A percentile compares a stretch with the other conserved stretches of the same genome.
phyloP scores from a whole-genome alignment of 1,284 basidiomycete species.

The Heterobasidion parviporum region DNA sequence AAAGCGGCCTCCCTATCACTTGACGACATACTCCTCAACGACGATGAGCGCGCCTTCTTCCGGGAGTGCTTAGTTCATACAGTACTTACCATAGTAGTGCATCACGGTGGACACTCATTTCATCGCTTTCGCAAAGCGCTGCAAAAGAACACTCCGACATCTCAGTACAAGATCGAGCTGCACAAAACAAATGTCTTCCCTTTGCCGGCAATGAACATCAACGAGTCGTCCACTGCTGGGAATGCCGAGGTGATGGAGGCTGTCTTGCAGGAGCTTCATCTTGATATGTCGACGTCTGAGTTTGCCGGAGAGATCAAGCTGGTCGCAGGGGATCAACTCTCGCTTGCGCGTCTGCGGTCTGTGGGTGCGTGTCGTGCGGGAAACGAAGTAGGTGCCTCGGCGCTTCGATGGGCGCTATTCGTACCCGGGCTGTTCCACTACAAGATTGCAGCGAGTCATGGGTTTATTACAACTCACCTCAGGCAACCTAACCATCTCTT shows the following conservation, averaged over 20 bases:
- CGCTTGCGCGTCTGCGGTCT: conserved; percentile 24
- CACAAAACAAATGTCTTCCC: conserved; percentile 25
- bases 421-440: conserved; percentile 30
- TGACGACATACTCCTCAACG: not conserved
- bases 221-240: conserved; percentile 26
- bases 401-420: conserved; percentile 19
- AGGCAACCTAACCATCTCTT: conserved; percentile 12
- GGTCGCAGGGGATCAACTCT: conserved; percentile 28
- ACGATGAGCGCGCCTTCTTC: conserved; percentile 13
- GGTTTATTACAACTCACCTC: conserved; percentile 23
- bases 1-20: conserved; percentile 10
- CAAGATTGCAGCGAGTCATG: conserved; percentile 25
- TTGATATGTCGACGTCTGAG: conserved; percentile 7
- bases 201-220: conserved; percentile 26
- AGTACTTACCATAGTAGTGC: conserved; percentile 23
- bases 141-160: not conserved
- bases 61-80: conserved; percentile 16
- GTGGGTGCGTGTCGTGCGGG: conserved; percentile 23
- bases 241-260: conserved; percentile 26
- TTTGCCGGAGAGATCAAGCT: conserved; percentile 13
- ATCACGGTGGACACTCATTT: conserved; percentile 4
- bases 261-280: conserved; percentile 19
- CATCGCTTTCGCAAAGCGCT: not conserved
- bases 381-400: conserved; percentile 22
- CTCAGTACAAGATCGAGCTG: conserved; percentile 16